Base-by-base conservation (phyloP, 1,284 basidiomycete species). In the Trichosporon faecale region DNA sequence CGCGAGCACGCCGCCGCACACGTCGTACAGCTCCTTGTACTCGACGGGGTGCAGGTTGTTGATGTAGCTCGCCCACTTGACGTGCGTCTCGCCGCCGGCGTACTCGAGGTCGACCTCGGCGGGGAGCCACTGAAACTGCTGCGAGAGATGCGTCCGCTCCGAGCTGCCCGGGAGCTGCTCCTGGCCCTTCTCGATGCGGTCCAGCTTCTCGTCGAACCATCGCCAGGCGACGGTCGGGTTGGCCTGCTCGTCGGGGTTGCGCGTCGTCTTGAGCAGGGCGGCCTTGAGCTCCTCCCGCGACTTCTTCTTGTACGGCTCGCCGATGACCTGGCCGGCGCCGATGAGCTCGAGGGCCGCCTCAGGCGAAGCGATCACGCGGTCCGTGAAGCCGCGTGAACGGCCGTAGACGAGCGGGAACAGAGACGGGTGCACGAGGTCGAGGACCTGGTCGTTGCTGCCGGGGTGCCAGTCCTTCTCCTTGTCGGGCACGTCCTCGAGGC, bases 401-500 rank as follows among this genome's bases (percentile, higher is more conserved):
- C 65, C 65, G 7, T 64, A 66, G 11, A 70, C 68, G 18, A 70
- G 27, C 18, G 68, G 68, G 33, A 61, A 70, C 21, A 70, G 65
- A 5, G 46, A 55, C 9, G 68, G 68, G 61, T 70, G 65, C 14
- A 70, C 68, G 35, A 70, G 68, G 61, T 70, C 65, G 49, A 70
- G 68, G 2, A 70, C 65, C 35, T 33, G 33, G 6, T 49, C 46
- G 55, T 69, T 33, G 31, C 31, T 29, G 18, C 68, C 68, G 8
- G 68, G 68, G 44, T 69, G 69, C 66, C 66, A 66, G 69, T 70
- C 60, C 27, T 60, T 44, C 14, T 35, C 16, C 33, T 27, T 16
- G 7, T 66, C 46, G 33, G 49, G 31, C 18, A 61, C 66, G 1
- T 66, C 52, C 31, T 69, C 68, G 46, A 69, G 33, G 6, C n/a